A percentile compares a stretch with the other conserved stretches of the same genome.
Evolutionary conservation across 202 grass and related monocot genomes (phyloP).

Genomic region (Eragrostis tef): DNA sequence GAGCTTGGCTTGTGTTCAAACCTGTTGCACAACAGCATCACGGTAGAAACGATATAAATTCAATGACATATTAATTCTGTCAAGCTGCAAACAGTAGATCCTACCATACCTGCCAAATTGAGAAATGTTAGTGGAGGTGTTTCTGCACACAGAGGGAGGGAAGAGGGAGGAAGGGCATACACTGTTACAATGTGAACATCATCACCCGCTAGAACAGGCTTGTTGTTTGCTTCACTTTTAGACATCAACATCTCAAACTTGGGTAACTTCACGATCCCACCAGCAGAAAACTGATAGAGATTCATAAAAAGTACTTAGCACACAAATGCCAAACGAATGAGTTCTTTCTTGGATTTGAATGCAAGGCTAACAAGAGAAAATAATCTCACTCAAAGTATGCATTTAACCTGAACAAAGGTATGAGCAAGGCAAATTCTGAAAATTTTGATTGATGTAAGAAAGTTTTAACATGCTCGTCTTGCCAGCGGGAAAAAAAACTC

Average conservation of each 20-base stretch:
- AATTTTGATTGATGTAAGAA: not conserved
- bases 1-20: conserved; percentile 45
- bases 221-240: conserved; percentile 85
- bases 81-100: conserved; percentile 94
- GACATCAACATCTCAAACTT: conserved; percentile 97
- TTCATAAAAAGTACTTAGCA: conserved; percentile 18
- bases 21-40: conserved; percentile 99
- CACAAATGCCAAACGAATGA: not conserved
- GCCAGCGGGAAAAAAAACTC: conserved; percentile 19
- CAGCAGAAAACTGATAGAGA: conserved; percentile 78
- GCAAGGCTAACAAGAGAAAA: not conserved
- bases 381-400: not conserved
- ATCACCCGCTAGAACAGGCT: conserved; percentile 83
- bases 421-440: not conserved
- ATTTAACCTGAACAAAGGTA: conserved; percentile 29
- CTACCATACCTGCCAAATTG: conserved; percentile 83
- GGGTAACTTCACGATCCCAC: conserved; percentile 81
- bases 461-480: conserved; percentile 6
- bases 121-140: conserved; percentile 36
- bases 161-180: conserved; percentile 53
- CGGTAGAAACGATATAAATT: conserved; percentile 95
- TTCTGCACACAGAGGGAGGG: conserved; percentile 10
- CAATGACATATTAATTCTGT: conserved; percentile 74
- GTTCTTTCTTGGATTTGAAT: not conserved
- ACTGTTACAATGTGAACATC: conserved; percentile 95